A percentile compares a stretch with the other conserved stretches of the same genome.
phyloP scores from a whole-genome alignment of 208 protist genomes.

The Crithidia bombi region DNA sequence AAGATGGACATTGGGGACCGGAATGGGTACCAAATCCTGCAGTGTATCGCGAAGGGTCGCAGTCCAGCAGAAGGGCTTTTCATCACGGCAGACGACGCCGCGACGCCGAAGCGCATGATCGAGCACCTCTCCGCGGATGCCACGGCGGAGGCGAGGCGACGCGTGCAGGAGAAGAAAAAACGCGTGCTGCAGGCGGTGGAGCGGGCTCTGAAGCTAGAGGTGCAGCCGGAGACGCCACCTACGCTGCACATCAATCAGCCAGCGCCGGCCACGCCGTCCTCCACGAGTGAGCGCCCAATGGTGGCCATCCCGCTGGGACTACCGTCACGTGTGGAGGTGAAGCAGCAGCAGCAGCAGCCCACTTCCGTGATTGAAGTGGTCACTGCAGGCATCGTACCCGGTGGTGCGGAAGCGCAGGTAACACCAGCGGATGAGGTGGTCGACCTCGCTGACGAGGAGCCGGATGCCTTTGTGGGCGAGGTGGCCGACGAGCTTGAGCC shows the following conservation, averaged over 20 bases:
- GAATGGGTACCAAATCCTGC: constrained; percentile 54
- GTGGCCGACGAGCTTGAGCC: constrained; percentile 21
- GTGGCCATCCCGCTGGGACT: constrained; percentile 17
- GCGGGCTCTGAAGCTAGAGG: constrained; percentile 34
- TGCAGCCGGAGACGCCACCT: background rate
- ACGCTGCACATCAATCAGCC: background rate
- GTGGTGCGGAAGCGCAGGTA: background rate
- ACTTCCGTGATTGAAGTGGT: constrained; percentile 2
- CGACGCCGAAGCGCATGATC: constrained; percentile 18
- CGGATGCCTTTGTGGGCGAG: constrained; percentile 30
- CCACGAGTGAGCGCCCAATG: background rate
- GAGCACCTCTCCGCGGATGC: constrained; percentile 8
- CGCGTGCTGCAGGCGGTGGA: constrained; percentile 72
- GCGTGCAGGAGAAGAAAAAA: constrained; percentile 44
- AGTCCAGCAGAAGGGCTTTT: constrained; percentile 43
- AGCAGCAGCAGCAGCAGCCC: background rate
- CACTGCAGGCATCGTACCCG: background rate
- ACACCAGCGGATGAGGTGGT: constrained; percentile 5
- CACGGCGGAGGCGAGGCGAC: constrained; percentile 24
- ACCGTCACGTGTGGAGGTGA: constrained; percentile 9
- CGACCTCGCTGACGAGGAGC: constrained; percentile 6
- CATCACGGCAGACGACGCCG: constrained; percentile 23
- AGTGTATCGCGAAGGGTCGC: constrained; percentile 41
- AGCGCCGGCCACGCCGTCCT: background rate
- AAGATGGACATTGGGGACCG: constrained; percentile 68